A percentile compares a stretch with the other conserved stretches of the same genome.
phyloP scores from a whole-genome alignment of 176 grass and related monocot species.

The Musa beccarii region DNA sequence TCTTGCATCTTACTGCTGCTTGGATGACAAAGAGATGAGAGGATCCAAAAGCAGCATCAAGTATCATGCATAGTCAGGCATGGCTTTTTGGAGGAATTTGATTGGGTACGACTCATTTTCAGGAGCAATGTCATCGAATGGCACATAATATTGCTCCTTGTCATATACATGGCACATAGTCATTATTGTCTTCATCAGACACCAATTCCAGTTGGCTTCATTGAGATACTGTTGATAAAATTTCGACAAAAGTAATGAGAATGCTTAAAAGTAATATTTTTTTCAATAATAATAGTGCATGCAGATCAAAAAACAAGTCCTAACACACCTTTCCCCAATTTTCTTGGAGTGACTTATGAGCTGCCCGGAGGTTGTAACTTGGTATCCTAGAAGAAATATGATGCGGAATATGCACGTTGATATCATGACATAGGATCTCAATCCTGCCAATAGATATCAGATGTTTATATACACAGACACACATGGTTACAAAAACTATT shows the following conservation, averaged over 20 bases:
- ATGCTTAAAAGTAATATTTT: neutral
- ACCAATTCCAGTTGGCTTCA: constrained; percentile 90
- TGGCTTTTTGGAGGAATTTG: constrained; percentile 64
- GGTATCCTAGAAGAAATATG: constrained; percentile 96
- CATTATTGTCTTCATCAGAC: constrained; percentile 96
- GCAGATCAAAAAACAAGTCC: neutral
- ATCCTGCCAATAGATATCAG: constrained; percentile 53
- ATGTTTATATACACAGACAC: neutral
- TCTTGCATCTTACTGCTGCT: too few species aligned
- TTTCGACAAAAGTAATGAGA: constrained; percentile 18
- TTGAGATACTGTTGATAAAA: constrained; percentile 71
- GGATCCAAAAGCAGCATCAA: neutral
- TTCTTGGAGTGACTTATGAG: constrained; percentile 63
- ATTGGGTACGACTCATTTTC: constrained; percentile 78
- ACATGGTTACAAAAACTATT: neutral
- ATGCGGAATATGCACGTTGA: constrained; percentile 95
- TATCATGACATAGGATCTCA: constrained; percentile 96
- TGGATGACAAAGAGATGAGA: neutral
- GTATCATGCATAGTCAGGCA: constrained; percentile 77
- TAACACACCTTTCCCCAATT: constrained; percentile 79
- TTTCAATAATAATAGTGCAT: constrained; percentile 15
- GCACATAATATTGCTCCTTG: constrained; percentile 73
- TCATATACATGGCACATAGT: constrained; percentile 89
- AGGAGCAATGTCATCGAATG: constrained; percentile 71
- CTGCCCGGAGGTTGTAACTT: constrained; percentile 77